These are phyloP conservation scores for Carex scoparia DNA, from an alignment of 176 grass and related monocot genomes.

Conservation along the genomic window DNA sequence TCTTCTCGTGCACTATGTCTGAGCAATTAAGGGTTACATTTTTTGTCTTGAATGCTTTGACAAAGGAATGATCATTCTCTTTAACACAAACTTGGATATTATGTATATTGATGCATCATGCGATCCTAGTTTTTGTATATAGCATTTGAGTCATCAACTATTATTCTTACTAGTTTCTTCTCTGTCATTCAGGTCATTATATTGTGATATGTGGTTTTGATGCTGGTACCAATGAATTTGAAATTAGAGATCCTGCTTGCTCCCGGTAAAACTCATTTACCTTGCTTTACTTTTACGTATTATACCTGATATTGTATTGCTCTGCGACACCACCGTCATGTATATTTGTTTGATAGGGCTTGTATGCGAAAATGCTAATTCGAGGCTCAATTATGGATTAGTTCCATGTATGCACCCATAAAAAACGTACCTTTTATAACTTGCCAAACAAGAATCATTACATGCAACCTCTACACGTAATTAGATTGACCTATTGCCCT, in stretches of 20 bases:
- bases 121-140: background rate
- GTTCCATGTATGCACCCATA: background rate
- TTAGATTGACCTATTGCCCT: background rate
- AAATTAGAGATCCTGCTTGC: slow-evolving; percentile 97
- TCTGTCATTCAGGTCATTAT: slow-evolving; percentile 68
- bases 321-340: background rate
- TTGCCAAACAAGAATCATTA: background rate
- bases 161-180: background rate
- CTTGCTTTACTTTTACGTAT: background rate
- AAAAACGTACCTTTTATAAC: background rate
- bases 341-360: background rate
- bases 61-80: background rate
- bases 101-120: background rate
- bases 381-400: background rate
- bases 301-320: background rate
- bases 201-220: slow-evolving; percentile 94
- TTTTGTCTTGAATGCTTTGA: background rate
- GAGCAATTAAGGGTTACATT: background rate
- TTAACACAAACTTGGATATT: background rate
- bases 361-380: background rate
- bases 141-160: slow-evolving; percentile 4
- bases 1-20: background rate
- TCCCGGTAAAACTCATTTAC: slow-evolving; percentile 46
- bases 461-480: background rate
- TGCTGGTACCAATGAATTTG: slow-evolving; percentile 76